Evolutionary conservation across 2,329 filamentous ascomycete genomes (phyloP).

Genomic region (Penicillium freii): DNA sequence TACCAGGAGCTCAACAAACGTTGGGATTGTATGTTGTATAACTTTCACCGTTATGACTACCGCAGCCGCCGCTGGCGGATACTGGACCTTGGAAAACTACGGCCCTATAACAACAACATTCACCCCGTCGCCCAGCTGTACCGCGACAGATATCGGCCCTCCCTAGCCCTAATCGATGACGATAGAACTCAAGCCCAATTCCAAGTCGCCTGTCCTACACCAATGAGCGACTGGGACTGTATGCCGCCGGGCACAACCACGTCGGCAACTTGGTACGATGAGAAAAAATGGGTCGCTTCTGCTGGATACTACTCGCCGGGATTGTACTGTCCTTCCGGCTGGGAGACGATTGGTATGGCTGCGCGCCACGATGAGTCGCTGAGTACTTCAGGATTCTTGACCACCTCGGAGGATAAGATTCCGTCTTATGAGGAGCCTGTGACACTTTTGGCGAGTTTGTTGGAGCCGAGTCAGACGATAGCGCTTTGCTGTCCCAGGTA

Average conservation of each 20-base stretch:
- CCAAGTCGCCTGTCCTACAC: neutral
- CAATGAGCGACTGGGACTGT: neutral
- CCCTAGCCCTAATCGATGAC: neutral
- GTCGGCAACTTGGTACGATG: neutral
- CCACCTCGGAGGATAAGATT: neutral
- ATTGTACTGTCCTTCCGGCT: constrained; percentile 3
- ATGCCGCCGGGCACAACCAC: neutral
- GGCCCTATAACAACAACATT: constrained; percentile 7
- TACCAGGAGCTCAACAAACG: neutral
- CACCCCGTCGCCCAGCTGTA: constrained; percentile 3
- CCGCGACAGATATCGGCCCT: neutral
- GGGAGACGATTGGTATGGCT: constrained; percentile 1
- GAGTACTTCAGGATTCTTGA: neutral
- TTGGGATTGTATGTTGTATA: neutral
- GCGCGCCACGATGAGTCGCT: neutral
- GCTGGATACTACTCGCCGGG: constrained; percentile 5
- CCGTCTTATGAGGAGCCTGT: neutral
- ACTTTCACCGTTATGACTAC: neutral
- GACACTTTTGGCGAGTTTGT: neutral
- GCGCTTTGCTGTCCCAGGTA: neutral
- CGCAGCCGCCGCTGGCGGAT: neutral
- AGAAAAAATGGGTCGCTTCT: neutral
- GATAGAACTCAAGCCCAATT: neutral
- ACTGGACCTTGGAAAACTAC: neutral
- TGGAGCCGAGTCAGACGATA: neutral